phyloP scores from a whole-genome alignment of 2,329 filamentous ascomycete species.

The Colletotrichum orchidophilum region DNA sequence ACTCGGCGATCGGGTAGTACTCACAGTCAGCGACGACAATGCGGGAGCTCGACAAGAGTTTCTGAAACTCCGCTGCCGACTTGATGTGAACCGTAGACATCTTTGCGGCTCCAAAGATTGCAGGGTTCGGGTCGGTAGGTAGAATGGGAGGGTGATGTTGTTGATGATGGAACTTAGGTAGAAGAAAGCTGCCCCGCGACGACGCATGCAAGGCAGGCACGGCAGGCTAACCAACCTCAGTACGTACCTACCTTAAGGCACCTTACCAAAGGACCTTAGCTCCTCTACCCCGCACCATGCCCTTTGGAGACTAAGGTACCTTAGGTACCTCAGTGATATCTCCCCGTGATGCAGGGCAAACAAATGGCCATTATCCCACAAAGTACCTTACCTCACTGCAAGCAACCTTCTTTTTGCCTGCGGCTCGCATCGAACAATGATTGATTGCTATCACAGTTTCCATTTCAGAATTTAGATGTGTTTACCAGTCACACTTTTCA shows the following conservation, averaged over 20 bases:
- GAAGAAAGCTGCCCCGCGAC: conserved; percentile 28
- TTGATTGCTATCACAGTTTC: no score
- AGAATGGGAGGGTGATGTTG: conserved; percentile 1
- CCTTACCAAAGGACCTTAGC: conserved; percentile 12
- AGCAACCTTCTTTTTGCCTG: neutral
- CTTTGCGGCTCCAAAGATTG: conserved; percentile 36
- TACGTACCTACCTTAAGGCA: no score
- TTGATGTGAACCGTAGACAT: conserved; percentile 44
- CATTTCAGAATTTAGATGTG: no score
- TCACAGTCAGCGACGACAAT: conserved; percentile 91
- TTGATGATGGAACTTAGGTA: conserved; percentile 21
- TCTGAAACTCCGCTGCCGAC: conserved; percentile 71
- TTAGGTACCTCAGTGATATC: no score
- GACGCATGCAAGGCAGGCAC: conserved; percentile 7
- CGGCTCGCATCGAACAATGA: no score
- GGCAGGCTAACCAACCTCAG: neutral
- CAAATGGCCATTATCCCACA: neutral
- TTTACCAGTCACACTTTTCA: no score
- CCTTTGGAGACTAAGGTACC: conserved; percentile 26
- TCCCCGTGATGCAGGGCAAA: neutral
- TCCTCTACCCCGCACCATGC: conserved; percentile 33
- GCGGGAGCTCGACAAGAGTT: conserved; percentile 74
- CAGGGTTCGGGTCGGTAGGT: conserved; percentile 1
- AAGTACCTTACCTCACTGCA: neutral
- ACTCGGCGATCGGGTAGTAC: conserved; percentile 46